These are phyloP conservation scores for Candida palmyrensis DNA, from an alignment of 805 yeast species.

Conservation along the genomic window DNA sequence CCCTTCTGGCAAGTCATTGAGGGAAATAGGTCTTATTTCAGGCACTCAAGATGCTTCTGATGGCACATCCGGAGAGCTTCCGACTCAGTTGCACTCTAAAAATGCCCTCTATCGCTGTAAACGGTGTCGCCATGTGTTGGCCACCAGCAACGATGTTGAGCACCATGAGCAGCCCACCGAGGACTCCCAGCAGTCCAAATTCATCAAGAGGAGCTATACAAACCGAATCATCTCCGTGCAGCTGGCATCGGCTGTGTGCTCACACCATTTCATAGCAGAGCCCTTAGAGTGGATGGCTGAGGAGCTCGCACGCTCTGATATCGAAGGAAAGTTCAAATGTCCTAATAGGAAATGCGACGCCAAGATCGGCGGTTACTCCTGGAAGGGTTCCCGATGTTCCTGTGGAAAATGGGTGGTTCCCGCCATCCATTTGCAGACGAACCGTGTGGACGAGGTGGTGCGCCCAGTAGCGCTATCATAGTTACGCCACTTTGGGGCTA, in stretches of 20 bases:
- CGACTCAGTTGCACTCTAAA: no score
- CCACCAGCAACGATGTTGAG: slow-evolving; percentile 56
- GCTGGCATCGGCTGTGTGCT: slow-evolving; percentile 59
- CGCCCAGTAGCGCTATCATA: no score
- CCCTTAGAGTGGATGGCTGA: slow-evolving; percentile 90
- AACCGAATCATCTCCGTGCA: slow-evolving; percentile 54
- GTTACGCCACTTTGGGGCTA: no score
- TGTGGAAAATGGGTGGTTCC: slow-evolving; percentile 97
- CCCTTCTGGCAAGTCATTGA: slow-evolving; percentile 36
- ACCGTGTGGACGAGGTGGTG: slow-evolving; percentile 73
- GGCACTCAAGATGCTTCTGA: slow-evolving; percentile 1
- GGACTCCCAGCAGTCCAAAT: slow-evolving; percentile 60
- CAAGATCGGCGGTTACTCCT: slow-evolving; percentile 86
- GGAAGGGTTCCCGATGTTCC: slow-evolving; percentile 93
- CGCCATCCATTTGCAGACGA: slow-evolving; percentile 73
- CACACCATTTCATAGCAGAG: slow-evolving; percentile 75
- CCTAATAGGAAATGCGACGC: slow-evolving; percentile 67
- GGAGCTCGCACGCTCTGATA: slow-evolving; percentile 64
- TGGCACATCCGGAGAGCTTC: slow-evolving; percentile 6
- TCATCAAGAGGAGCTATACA: slow-evolving; percentile 58
- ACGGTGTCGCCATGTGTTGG: slow-evolving; percentile 70
- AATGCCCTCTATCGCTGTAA: slow-evolving; percentile 73
- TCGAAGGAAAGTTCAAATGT: slow-evolving; percentile 86
- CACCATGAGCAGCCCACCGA: slow-evolving; percentile 63
- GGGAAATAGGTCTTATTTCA: slow-evolving; percentile 12